These are phyloP conservation scores for Punica granatum DNA, from an alignment of 345 rosid species.

Conservation along the genomic window DNA sequence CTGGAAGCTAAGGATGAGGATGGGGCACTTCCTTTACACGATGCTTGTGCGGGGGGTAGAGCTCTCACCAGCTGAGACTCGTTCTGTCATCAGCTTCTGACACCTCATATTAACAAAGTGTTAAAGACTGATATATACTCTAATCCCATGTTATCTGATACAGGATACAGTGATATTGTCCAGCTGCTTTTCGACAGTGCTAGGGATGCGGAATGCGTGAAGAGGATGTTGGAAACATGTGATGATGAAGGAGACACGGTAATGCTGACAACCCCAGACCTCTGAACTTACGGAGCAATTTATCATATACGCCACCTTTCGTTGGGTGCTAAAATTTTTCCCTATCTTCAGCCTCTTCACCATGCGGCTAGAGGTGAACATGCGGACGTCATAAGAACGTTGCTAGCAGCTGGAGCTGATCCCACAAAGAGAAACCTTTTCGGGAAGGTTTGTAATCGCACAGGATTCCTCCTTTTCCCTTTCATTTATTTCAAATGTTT, in stretches of 20 bases:
- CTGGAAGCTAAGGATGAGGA: constrained; percentile 86
- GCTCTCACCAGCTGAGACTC: constrained; percentile 1
- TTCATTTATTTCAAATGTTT: background rate
- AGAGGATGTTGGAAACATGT: constrained; percentile 65
- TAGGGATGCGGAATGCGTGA: constrained; percentile 28
- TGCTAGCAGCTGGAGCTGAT: constrained; percentile 68
- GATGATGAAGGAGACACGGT: constrained; percentile 86
- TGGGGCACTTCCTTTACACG: constrained; percentile 90
- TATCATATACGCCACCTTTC: too few species aligned
- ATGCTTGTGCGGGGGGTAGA: constrained; percentile 89
- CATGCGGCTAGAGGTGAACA: constrained; percentile 96
- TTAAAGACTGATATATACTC: background rate
- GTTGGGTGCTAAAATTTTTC: background rate
- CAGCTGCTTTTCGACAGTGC: constrained; percentile 57
- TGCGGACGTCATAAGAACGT: constrained; percentile 49
- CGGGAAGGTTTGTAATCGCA: constrained; percentile 53
- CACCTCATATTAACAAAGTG: background rate
- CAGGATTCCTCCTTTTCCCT: background rate
- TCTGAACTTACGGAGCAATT: background rate
- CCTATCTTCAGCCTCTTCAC: constrained; percentile 66
- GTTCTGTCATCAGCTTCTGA: background rate
- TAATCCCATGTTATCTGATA: background rate
- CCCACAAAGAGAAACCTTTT: constrained; percentile 39
- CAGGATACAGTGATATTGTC: constrained; percentile 67
- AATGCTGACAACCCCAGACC: constrained; percentile 25